Evolutionary conservation across 176 grass and related monocot genomes (phyloP), one percentile per base, ranked within the genome.

Genomic region (Triticum turgidum): DNA sequence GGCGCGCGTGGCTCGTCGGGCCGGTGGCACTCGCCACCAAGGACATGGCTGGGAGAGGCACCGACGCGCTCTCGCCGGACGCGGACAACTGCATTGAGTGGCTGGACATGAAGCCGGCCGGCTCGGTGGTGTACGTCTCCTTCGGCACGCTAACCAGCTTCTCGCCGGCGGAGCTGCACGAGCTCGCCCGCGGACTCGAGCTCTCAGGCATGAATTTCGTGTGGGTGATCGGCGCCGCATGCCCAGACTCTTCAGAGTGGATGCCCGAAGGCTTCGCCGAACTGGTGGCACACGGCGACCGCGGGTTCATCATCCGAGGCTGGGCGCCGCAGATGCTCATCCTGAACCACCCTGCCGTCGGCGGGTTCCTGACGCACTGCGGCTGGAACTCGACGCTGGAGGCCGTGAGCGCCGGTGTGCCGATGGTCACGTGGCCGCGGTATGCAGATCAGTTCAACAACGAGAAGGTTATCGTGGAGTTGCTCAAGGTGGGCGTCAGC

Each of bases 321-420:
- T 59, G 56, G 56, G 56, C 56, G 56, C 56, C 56, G 56, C 56
- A 59, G 56, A 59, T 59, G 56, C 56, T 59, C 56, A 59, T 59
- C 56, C 18, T 59, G 56, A 59, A 59, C 56, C 56, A 59, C 56
- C 56, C 20, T 59, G 56, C 56, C 56, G 20, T 59, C 56, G 20
- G 56, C 2, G 56, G 56, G 56, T 59, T 59, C 56, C 18, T 93
- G 10, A 90, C 85, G 32, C 91, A 93, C 78, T 90, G 91, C 6
- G 85, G 85, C 1, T 93, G 91, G 86, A 93, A 93, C 82, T 93
- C 88, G 20, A 83, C 73, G 6, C 9, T 74, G n/a, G 88, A 93
- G 85, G 78, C 83, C 0, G 17, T 92, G 37, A 45, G 72, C 77
- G 69, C 76, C 7, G 83, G 83, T 0, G 73, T 89, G 58, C 87